These are phyloP conservation scores for Vigna mungo DNA, from an alignment of 306 rosid species.

Conservation along the genomic window DNA sequence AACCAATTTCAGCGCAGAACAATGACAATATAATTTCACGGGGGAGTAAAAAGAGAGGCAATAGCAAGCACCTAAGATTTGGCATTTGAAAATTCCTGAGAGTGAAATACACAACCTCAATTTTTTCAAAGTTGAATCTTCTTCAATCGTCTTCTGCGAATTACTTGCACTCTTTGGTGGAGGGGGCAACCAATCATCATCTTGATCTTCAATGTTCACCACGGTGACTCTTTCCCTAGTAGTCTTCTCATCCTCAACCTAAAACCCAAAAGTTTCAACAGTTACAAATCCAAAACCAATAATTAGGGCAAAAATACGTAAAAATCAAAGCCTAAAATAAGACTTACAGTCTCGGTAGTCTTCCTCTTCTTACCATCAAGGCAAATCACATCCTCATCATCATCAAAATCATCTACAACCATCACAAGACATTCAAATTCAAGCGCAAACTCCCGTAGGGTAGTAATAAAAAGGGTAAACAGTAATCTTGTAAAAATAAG, in stretches of 20 bases:
- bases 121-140: conserved; percentile 73
- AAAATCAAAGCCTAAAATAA: background rate
- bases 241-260: conserved; percentile 53
- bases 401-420: conserved; percentile 59
- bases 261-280: conserved; percentile 36
- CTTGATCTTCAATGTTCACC: conserved; percentile 62
- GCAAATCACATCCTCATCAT: conserved; percentile 41
- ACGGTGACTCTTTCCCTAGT: conserved; percentile 35
- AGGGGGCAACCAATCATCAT: conserved; percentile 93
- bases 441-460: background rate
- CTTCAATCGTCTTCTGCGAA: conserved; percentile 39
- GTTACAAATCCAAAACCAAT: conserved; percentile 18
- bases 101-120: conserved; percentile 61
- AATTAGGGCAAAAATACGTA: background rate
- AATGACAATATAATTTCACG: background rate
- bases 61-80: conserved; percentile 13
- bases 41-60: background rate
- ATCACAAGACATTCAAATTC: conserved; percentile 18
- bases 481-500: background rate
- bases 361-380: conserved; percentile 54
- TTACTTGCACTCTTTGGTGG: conserved; percentile 70
- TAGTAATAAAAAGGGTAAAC: background rate
- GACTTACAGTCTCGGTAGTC: conserved; percentile 44
- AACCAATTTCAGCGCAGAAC: background rate
- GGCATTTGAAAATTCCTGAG: background rate